Evolutionary conservation across 2,329 filamentous ascomycete genomes (phyloP), one percentile per base, ranked within the genome.

Genomic region (Colletotrichum limetticola): DNA sequence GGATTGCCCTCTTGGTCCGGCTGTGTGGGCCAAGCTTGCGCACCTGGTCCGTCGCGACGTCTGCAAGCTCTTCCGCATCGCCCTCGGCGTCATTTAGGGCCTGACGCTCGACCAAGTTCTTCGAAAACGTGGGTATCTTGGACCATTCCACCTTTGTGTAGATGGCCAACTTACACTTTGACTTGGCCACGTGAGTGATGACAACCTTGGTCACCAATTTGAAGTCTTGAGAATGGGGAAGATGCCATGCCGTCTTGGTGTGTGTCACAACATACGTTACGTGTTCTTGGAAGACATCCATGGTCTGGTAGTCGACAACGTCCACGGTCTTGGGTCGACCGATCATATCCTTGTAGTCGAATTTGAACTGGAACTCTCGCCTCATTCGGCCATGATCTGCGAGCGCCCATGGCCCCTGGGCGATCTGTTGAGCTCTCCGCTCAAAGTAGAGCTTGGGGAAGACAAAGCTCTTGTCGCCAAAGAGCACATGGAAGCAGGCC

Each of bases 401-500:
- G 61, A 91, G 87, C 22, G 88, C 86, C 97, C 97, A 99, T 0
- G 96, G 94, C 0, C 94, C 93, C 82, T 98, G 95, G 2, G 93
- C 91, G 74, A 98, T 95, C 74, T 92, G 91, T 80, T 92, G 90
- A 16, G 94, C 94, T 77, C 92, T 89, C 64, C 94, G 90, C 80
- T 97, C 95, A 80, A 94, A 93, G 80, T 98, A 96, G 35, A 98
- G 87, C 78, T 96, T 91, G 77, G 97, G 95, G 83, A 98, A 99
- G 52, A 98, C 92, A 42, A 95, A 94, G 80, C 94, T 97, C 84
- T 96, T 97, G 82, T 99, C 97, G 49, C 97, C 97, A 82, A 98
- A 99, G 64, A 99, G 89, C 19, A 98, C 94, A 79, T 98, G 96
- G 82, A 98, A 99, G 71, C 98, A 91, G 0, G 94, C 95, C 82